Base-by-base conservation (phyloP, 768 basidiomycete genomes). In the Hygrophoropsis aurantiaca region DNA sequence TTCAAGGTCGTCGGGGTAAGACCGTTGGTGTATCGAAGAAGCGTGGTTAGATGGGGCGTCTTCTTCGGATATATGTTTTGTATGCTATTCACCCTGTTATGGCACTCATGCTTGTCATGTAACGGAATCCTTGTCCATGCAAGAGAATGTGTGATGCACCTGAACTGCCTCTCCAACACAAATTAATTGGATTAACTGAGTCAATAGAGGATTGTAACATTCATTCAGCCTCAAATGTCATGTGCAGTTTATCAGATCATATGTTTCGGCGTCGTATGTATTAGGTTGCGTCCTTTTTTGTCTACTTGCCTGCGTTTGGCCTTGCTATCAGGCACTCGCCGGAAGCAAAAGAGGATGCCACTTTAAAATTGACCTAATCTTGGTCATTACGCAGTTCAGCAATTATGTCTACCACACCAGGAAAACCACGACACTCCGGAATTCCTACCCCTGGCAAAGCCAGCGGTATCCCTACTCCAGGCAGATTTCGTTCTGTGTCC, bases 11-110 rank as follows among this genome's bases (percentile, higher is more conserved):
- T 74, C 90, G 90, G 54, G 92, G 92, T 53, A 94, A 94, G 80
- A 94, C 92, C 49, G 92, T 93, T 58, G 92, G 91, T 84, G 91
- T 94, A 62, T 93, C 92, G 58, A 94, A 94, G 81, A 94, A 94
- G 83, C 76, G 79, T 51, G 77, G 77, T 62, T 80, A 77, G 63
- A 58, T 48, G 50, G n/a, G n/a, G 27, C 8, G 55, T 15, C 34
- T 45, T 8, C 40, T 20, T 42, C n/a, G 40, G 40, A 42, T n/a
- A 42, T 25, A 16, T 42, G 23, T 39, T 40, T 40, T 47, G 30
- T 47, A 47, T 30, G 38, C 10, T 40, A 33, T 25, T 19, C 24
- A 23, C 19, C 36, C n/a, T 11, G n/a, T 37, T 47, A 47, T 47
- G 46, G 40, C 38, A 23, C 23, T 25, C 38, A 39, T 47, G 38